Evolutionary conservation across 148 eudicot species (phyloP), one percentile per base, ranked within the genome.

Genomic region (Nepenthes mirabilis): DNA sequence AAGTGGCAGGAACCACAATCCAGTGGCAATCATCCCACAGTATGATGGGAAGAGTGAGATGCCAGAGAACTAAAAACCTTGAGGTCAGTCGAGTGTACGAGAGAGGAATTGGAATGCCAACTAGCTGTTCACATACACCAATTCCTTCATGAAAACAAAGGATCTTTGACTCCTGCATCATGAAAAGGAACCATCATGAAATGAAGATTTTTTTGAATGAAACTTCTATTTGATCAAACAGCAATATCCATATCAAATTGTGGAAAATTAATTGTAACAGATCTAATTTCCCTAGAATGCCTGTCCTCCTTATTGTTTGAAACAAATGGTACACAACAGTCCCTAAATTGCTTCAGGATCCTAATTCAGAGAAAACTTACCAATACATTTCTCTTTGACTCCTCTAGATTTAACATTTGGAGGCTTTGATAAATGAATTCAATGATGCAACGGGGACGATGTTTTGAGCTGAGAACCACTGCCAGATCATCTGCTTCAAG

Each of bases 1-100:
- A 85, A 63, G 96, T 91, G 12, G 98, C 96, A 23, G 98, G 98
- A 67, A 91, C 86, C 36, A 93, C 96, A 66, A 93, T 88, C 98
- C 96, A 93, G 65, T 93, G 82, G 71, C 98, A 93, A 56, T 93
- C 98, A 59, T 93, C 98, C 98, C 96, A 93, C 13, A 93, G 82
- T 72, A 88, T 88, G 69, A 93, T 73, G 11, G 98, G 96, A 53
- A 88, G 89, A 55, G 98, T 88, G 36, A 93, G 83, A 82, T 93
- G 95, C 98, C 98, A 93, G 6, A 93, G 82, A 71, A 86, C 95
- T 50, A 93, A 74, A 65, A 93, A 88, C 75, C 98, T 83, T 60
- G 98, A 93, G 59, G 96, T 93, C 71, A 93, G 68, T 36, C 98
- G 85, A 55, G 98, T 93, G 84, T 93, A 93, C 2, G 98, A 80